A percentile compares a stretch with the other conserved stretches of the same genome.
Evolutionary conservation across 2,329 filamentous ascomycete genomes (phyloP).

Genomic region (Metarhizium guizhouense): DNA sequence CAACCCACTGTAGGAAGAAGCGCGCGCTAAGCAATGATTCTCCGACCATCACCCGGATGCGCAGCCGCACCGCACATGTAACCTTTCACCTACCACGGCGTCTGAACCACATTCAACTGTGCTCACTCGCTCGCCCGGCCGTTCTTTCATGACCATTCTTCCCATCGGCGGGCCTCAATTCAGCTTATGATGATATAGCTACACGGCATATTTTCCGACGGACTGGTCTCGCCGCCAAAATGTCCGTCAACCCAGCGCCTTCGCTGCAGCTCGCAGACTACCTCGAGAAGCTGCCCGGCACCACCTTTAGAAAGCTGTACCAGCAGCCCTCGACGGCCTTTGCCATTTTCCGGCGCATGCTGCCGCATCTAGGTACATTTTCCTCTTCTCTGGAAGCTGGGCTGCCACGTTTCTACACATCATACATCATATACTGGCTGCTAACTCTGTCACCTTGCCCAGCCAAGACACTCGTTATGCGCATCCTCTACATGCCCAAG

Average conservation of each 20-base stretch:
- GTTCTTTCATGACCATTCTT: not conserved
- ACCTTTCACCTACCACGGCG: not conserved
- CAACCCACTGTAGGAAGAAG: too few species aligned
- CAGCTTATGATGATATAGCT: slow-evolving; percentile 10
- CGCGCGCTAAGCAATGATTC: not conserved
- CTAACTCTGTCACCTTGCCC: slow-evolving; percentile 1
- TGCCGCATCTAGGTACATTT: slow-evolving; percentile 72
- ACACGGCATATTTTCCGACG: slow-evolving; percentile 10
- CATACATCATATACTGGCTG: not conserved
- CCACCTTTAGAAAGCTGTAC: slow-evolving; percentile 85
- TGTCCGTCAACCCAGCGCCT: slow-evolving; percentile 37
- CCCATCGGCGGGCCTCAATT: not conserved
- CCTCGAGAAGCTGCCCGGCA: slow-evolving; percentile 82
- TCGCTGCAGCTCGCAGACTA: slow-evolving; percentile 71
- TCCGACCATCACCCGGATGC: slow-evolving; percentile 6
- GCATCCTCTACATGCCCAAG: slow-evolving; percentile 79
- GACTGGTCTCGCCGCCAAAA: slow-evolving; percentile 23
- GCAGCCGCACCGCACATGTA: not conserved
- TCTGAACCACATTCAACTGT: not conserved
- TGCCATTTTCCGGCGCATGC: slow-evolving; percentile 94
- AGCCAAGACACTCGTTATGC: slow-evolving; percentile 96
- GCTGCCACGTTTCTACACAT: not conserved
- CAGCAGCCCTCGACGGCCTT: slow-evolving; percentile 92
- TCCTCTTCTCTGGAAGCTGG: not conserved
- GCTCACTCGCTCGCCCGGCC: not conserved